Evolutionary conservation across 345 rosid genomes (phyloP), one percentile per base, ranked within the genome.

Genomic region (Cardamine occulta): DNA sequence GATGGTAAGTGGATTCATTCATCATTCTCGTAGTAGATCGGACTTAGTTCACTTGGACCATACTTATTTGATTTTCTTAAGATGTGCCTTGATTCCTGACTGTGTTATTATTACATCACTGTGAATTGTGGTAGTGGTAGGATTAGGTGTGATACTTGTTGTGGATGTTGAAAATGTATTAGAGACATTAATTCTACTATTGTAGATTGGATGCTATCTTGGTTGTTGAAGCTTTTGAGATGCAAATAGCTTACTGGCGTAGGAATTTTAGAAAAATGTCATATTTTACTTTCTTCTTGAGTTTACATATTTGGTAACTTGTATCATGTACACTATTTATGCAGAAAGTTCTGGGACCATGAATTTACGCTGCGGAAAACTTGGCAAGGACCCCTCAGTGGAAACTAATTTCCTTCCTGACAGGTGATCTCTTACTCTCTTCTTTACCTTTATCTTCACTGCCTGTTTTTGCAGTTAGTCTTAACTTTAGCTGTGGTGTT

Each of bases 401-500:
- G 99, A 96, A 83, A 96, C 99, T 3, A 88, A 97, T 80, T 96
- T 91, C 75, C 85, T 96, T 69, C 98, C 98, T 74, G 99, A 96
- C 84, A 93, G 99, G 98, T 96, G 80, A 75, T 59, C 44, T 66
- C 78, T 63, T 51, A 42, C 82, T 47, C 65, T 45, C 69, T 74
- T 59, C 11, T 63, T 54, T 47, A 11, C 74, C 7, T 35, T 15
- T 47, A 60, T 68, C 56, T 48, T 73, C 62, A 32, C 21, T 61
- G 18, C 15, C 39, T 44, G 66, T 19, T n/a, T 45, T 34, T 26
- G 29, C 21, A 34, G 34, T 44, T 54, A 69, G 39, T 74, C 75
- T 68, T 75, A 62, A 62, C 63, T 74, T 21, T 66, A 80, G 78
- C 94, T 84, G 85, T 87, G 87, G 84, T 86, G 80, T 74, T 90